Base-by-base conservation (phyloP, 305 asterid species). In the Rubia balearica region DNA sequence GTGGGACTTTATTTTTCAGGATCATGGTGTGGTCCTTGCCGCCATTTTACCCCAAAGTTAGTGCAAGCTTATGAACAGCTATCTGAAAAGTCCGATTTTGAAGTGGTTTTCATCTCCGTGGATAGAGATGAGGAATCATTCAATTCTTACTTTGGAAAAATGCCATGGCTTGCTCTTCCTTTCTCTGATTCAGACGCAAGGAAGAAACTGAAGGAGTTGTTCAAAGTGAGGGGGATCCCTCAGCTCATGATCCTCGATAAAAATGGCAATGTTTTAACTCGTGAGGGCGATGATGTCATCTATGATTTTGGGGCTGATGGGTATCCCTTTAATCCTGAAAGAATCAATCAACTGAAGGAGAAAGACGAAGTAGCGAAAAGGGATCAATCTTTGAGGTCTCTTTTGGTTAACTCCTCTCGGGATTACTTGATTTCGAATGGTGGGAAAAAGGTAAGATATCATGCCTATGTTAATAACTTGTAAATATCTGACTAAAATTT, bases 151-250 rank as follows among this genome's bases (percentile, higher is more conserved):
- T 77, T 75, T 4, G 67, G 4, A 6, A 68, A 71, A 11, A 80
- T 77, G 84, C 81, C 79, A 8, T 80, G 84, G 84, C 81, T 77
- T 64, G 75, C 84, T 40, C 62, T 80, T 71, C 84, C 81, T 3
- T 80, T 62, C 70, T 53, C 56, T 67, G 84, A 78, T 59, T 36
- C 27, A 10, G 78, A 69, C 22, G 70, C 78, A 14, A 49, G 75
- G 6, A 74, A 76, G 68, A 62, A 24, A 8, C 71, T 80, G 11
- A 71, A 76, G 61, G 67, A 53, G 60, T 53, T 67, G 17, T 76
- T 80, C 71, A 67, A 67, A 61, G 76, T 80, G 16, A 61, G 74
- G 69, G 75, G 61, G 24, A 76, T 73, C 64, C 83, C 81, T 33
- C 59, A 22, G 70, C 77, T 80, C 11, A 77, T 76, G 46, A 62